Conservation (phyloP, 2,329 filamentous ascomycete genomes). For the Exophiala phaeomuriformis region DNA sequence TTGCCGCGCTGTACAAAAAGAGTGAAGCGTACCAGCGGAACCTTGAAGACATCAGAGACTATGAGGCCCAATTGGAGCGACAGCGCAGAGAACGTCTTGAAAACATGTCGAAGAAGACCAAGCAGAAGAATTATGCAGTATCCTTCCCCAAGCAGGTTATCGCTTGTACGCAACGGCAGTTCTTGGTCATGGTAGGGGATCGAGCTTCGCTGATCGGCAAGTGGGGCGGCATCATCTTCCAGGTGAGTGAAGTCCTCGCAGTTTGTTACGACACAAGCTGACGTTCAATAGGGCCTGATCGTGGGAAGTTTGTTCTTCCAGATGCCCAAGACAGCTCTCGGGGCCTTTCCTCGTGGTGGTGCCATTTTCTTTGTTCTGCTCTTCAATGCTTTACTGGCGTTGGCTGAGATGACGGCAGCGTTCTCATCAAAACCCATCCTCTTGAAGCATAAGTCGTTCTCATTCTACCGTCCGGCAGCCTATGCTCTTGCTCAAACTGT, state of each 20-base stretch:
- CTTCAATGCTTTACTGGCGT: constrained; percentile 55
- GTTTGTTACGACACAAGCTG: not conserved
- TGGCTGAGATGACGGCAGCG: constrained; percentile 54
- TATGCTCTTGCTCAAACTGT: constrained; percentile 53
- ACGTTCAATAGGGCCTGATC: constrained; percentile 34
- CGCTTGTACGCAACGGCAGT: constrained; percentile 49
- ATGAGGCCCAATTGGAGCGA: constrained; percentile 44
- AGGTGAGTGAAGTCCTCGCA: constrained; percentile 3
- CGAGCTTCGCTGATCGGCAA: constrained; percentile 45
- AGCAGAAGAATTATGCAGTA: constrained; percentile 49
- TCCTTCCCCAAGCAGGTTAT: constrained; percentile 46
- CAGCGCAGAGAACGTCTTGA: constrained; percentile 38
- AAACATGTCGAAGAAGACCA: constrained; percentile 33
- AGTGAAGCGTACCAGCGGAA: constrained; percentile 41
- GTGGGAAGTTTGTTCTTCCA: constrained; percentile 49
- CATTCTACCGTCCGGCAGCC: constrained; percentile 58
- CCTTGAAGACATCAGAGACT: constrained; percentile 46
- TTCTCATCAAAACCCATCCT: constrained; percentile 59
- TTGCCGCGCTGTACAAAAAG: constrained; percentile 46
- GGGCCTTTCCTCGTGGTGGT: constrained; percentile 54
- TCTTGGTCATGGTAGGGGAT: constrained; percentile 50
- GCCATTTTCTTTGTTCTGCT: constrained; percentile 56
- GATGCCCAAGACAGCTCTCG: constrained; percentile 45
- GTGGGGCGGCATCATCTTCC: constrained; percentile 43
- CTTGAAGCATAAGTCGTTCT: constrained; percentile 63